Evolutionary conservation across 176 grass and related monocot genomes (phyloP).

Genomic region (Tillandsia fasciculata): DNA sequence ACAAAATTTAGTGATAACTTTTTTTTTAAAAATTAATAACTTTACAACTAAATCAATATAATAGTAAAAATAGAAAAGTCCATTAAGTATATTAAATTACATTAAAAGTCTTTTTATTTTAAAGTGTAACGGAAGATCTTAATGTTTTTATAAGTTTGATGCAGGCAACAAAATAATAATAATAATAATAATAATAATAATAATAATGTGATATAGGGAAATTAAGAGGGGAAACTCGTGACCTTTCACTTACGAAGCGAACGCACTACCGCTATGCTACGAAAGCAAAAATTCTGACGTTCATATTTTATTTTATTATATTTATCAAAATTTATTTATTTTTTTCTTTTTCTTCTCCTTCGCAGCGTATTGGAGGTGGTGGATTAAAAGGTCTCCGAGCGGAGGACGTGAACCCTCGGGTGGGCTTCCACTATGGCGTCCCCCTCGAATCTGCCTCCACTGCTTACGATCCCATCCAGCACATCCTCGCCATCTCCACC

Average conservation of each 20-base stretch:
- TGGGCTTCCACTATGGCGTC: constrained; percentile 81
- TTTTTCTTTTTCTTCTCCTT: background rate
- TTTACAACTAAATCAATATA: too few relatives aligned
- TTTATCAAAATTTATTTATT: background rate
- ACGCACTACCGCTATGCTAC: constrained; percentile 72
- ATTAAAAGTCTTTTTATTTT: too few relatives aligned
- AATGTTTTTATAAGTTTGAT: too few relatives aligned
- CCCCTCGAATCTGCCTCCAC: constrained; percentile 50
- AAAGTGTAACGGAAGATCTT: too few relatives aligned
- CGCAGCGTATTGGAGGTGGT: constrained; percentile 3
- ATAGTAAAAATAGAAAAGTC: too few relatives aligned
- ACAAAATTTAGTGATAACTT: too few relatives aligned
- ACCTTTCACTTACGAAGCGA: constrained; percentile 93
- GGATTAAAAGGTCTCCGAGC: constrained; percentile 31
- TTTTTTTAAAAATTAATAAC: too few relatives aligned
- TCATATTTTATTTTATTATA: background rate
- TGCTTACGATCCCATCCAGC: constrained; percentile 57
- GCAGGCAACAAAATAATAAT: too few relatives aligned
- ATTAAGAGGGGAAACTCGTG: too few relatives aligned
- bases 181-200: too few relatives aligned
- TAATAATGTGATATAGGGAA: too few relatives aligned
- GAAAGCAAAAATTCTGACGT: background rate
- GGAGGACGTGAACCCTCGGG: constrained; percentile 74
- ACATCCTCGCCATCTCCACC: constrained; percentile 63
- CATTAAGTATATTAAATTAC: too few relatives aligned